Base-by-base conservation (phyloP, 2,329 filamentous ascomycete genomes). In the Hypoxylon sp. region DNA sequence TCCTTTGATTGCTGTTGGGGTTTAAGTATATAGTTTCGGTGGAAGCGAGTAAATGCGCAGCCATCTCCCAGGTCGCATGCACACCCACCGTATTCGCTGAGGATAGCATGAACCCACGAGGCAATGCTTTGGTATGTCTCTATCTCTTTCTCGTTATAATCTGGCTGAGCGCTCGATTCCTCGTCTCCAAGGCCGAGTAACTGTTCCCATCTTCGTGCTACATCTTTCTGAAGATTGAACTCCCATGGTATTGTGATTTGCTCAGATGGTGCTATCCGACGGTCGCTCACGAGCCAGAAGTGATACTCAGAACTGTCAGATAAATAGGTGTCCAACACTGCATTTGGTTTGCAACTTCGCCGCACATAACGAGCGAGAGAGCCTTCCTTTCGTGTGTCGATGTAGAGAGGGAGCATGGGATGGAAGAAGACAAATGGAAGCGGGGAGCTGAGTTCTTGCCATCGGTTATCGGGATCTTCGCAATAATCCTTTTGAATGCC, bases 271-370 rank as follows among this genome's bases (percentile, higher is more conserved):
- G 86, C 80, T 62, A 98, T 94, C 39, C 91, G 86, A 58, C 92
- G 88, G 73, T 93, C 93, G 74, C 94, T 94, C 65, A 97, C 89
- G 70, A 98, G 91, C 88, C 95, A 98, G 79, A 98, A 97, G 77
- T 96, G 93, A 76, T 95, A 97, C 71, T 95, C 91, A 0, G 90
- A 90, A 3, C 87, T 86, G 51, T 90, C 90, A 1, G 93, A 93
- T 52, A 98, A 88, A 72, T 94, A 92, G 0, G 94, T 97, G 77
- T 96, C 94, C 74, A 98, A 84, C 33, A 88, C 87, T n/a, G 96
- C 89, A 76, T 98, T 99, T 1, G 96, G 93, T 68, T 88, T 90
- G 82, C 96, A 99, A 75, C 96, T 98, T 72, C 95, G 89, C 63
- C 96, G 90, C n/a, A 97, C 90, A 77, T 96, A 98, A 48, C 96